phyloP scores from a whole-genome alignment of 2,329 filamentous ascomycete species.

The Phyllosticta ampelicida region DNA sequence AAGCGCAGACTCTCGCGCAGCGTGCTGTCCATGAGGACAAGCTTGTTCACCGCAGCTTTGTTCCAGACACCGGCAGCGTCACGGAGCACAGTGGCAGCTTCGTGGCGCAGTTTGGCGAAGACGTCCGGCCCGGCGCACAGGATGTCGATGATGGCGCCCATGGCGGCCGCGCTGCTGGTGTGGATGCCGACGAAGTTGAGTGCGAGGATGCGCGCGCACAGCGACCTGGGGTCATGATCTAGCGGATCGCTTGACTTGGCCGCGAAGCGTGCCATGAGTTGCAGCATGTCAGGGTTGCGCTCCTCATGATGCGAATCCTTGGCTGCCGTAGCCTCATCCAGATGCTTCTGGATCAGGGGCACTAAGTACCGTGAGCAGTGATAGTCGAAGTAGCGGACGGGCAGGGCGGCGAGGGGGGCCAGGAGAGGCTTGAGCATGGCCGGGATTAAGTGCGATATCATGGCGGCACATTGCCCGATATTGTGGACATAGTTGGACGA shows the following conservation, averaged over 20 bases:
- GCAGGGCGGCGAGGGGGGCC: background rate
- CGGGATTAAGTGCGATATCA: background rate
- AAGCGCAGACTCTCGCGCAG: slow-evolving; percentile 44
- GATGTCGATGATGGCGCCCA: slow-evolving; percentile 12
- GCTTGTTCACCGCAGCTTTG: slow-evolving; percentile 33
- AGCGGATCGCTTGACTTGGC: background rate
- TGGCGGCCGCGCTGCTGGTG: background rate
- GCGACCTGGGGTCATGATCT: background rate
- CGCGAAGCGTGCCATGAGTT: slow-evolving; percentile 1
- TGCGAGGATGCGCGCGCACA: background rate
- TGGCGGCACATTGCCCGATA: background rate
- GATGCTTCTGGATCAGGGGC: background rate
- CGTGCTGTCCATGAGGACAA: slow-evolving; percentile 41
- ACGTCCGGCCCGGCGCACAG: slow-evolving; percentile 15
- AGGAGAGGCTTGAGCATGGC: background rate
- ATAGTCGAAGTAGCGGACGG: background rate
- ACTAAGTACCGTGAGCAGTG: background rate
- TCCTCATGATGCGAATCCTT: background rate
- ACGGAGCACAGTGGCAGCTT: slow-evolving; percentile 27
- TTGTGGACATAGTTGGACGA: background rate
- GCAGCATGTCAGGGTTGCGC: background rate
- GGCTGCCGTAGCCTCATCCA: background rate
- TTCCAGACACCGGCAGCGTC: slow-evolving; percentile 36
- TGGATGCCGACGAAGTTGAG: slow-evolving; percentile 4
- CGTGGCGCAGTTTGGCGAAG: slow-evolving; percentile 30